Conservation (phyloP, 1,284 basidiomycete species). For the Leccinum ponderosum region DNA sequence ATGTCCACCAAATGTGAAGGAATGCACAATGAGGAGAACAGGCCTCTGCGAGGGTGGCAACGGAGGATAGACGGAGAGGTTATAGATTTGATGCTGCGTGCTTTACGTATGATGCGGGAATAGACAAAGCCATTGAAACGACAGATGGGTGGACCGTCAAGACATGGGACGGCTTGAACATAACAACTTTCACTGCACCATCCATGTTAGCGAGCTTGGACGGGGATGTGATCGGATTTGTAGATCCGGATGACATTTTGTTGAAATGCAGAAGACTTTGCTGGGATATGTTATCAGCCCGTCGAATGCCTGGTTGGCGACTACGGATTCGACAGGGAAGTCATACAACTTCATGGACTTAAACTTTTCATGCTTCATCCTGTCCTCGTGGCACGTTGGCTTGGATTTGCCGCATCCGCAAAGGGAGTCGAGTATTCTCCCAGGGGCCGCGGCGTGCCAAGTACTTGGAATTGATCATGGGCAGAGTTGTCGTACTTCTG, state of each 20-base stretch:
- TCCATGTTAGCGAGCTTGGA: slow-evolving; percentile 76
- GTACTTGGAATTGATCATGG: too few relatives aligned
- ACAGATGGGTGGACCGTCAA: slow-evolving; percentile 49
- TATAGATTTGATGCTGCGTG: slow-evolving; percentile 69
- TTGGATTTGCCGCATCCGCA: slow-evolving; percentile 11
- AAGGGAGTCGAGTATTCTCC: too few relatives aligned
- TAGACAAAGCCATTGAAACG: slow-evolving; percentile 28
- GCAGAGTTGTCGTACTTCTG: too few relatives aligned
- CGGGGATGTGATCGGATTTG: slow-evolving; percentile 79
- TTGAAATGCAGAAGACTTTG: slow-evolving; percentile 2
- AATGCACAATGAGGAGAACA: background rate
- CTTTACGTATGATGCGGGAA: slow-evolving; percentile 53
- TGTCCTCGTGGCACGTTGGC: slow-evolving; percentile 35
- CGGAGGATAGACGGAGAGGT: slow-evolving; percentile 19
- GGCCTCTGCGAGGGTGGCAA: background rate
- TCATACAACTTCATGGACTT: slow-evolving; percentile 42
- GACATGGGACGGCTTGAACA: slow-evolving; percentile 82
- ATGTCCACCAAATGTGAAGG: background rate
- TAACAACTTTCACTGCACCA: slow-evolving; percentile 79
- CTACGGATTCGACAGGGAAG: slow-evolving; percentile 36
- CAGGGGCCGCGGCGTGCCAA: too few relatives aligned
- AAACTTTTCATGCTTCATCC: slow-evolving; percentile 40
- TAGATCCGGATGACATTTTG: slow-evolving; percentile 55
- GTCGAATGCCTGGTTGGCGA: slow-evolving; percentile 68
- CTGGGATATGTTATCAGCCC: slow-evolving; percentile 39